Conservation (phyloP, 2,329 filamentous ascomycete species). For the Thelonectria discophora region DNA sequence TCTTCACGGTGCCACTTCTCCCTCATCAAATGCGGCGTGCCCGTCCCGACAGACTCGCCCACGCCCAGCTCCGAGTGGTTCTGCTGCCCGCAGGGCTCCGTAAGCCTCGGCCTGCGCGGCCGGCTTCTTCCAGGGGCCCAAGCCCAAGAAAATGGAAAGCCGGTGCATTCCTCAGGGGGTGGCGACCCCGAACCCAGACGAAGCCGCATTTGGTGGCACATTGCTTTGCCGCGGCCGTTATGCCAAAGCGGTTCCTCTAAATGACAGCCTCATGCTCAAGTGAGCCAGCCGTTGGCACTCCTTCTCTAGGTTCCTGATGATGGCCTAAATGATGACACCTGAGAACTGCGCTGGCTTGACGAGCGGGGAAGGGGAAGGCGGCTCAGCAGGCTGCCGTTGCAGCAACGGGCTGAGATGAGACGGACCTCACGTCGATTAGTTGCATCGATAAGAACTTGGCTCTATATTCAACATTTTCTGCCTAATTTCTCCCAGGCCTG, state of each 20-base stretch:
- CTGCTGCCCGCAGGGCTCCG: constrained; percentile 19
- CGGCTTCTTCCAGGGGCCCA: constrained; percentile 5
- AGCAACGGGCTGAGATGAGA: background rate
- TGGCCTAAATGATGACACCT: no score
- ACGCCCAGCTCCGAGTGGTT: constrained; percentile 11
- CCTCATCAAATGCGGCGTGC: constrained; percentile 2
- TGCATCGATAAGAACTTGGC: background rate
- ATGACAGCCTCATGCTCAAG: no score
- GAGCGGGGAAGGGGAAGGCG: no score
- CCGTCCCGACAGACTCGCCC: constrained; percentile 10
- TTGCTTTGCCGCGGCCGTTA: background rate
- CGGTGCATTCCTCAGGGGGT: constrained; percentile 6
- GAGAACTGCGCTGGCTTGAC: no score
- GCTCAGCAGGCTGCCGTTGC: background rate
- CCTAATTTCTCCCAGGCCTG: background rate
- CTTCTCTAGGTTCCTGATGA: no score
- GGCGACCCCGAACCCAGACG: constrained; percentile 3
- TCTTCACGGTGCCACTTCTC: no score
- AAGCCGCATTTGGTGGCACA: background rate
- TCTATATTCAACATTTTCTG: background rate
- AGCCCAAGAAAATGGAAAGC: no score
- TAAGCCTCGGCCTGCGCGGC: constrained; percentile 7
- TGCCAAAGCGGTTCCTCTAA: no score
- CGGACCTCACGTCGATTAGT: background rate
- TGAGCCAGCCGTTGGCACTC: no score